Percentiles rank a stretch among this genome's conserved stretches.
These are phyloP conservation scores for Clarireedia monteithiana DNA, from an alignment of 2,329 filamentous ascomycete species.

Conservation along the genomic window DNA sequence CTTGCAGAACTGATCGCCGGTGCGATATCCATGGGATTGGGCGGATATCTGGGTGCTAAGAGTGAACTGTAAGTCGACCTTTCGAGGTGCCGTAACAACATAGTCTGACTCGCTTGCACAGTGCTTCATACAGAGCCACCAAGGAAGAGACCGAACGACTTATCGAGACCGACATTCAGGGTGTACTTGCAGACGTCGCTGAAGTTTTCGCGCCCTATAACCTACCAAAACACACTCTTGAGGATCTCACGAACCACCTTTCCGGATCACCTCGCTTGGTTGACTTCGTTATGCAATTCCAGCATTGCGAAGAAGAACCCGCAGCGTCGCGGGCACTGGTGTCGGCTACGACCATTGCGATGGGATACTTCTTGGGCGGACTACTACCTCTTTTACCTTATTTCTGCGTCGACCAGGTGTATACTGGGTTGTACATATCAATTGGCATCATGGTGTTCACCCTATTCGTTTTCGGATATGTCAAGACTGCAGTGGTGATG, in stretches of 20 bases:
- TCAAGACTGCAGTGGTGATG: slow-evolving; percentile 49
- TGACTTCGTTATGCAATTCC: slow-evolving; percentile 34
- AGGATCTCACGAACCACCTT: slow-evolving; percentile 30
- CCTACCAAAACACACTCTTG: slow-evolving; percentile 24
- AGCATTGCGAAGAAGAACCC: slow-evolving; percentile 27
- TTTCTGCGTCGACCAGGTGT: slow-evolving; percentile 38
- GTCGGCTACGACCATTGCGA: slow-evolving; percentile 47
- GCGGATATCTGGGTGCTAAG: slow-evolving; percentile 49
- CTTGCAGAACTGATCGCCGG: slow-evolving; percentile 54
- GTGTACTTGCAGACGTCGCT: slow-evolving; percentile 25
- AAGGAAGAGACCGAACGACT: slow-evolving; percentile 23
- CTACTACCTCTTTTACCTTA: slow-evolving; percentile 50
- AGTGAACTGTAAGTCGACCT: slow-evolving; percentile 32
- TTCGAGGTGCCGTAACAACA: background rate
- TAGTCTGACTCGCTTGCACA: slow-evolving; percentile 16
- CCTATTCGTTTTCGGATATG: slow-evolving; percentile 56
- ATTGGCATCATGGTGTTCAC: slow-evolving; percentile 52
- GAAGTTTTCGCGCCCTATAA: slow-evolving; percentile 30
- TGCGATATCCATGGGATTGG: slow-evolving; percentile 55
- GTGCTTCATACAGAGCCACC: slow-evolving; percentile 27
- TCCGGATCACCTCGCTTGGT: slow-evolving; percentile 28
- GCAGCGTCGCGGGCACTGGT: slow-evolving; percentile 27
- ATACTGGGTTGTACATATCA: slow-evolving; percentile 47
- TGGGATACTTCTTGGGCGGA: slow-evolving; percentile 49
- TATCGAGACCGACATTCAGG: slow-evolving; percentile 20